Conservation (phyloP, 768 basidiomycete genomes). For the Candolleomyces eurysporus region DNA sequence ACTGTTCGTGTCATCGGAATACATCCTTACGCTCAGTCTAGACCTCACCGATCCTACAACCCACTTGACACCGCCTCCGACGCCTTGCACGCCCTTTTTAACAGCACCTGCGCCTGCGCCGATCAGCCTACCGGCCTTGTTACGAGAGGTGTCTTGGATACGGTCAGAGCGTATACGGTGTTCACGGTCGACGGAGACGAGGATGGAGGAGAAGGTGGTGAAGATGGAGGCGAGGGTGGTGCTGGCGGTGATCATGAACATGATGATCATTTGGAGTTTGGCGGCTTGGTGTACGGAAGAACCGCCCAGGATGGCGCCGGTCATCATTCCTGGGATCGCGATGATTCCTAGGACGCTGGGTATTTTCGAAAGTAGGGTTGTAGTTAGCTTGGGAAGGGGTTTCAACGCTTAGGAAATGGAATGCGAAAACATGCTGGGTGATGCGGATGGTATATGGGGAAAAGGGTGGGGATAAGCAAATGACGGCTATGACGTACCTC, state of each 20-base stretch:
- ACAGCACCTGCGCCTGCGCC: too few species aligned
- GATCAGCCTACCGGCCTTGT: too few species aligned
- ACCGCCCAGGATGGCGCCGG: conserved; percentile 86
- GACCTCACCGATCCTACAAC: background rate
- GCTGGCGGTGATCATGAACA: conserved; percentile 88
- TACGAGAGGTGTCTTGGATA: conserved; percentile 34
- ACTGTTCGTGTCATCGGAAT: background rate
- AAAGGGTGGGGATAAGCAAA: background rate
- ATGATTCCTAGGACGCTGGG: conserved; percentile 71
- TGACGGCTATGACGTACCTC: conserved; percentile 47
- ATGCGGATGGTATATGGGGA: background rate
- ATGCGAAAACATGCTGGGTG: too few species aligned
- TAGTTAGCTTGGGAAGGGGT: too few species aligned
- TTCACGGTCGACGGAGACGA: conserved; percentile 64
- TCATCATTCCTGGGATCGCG: conserved; percentile 90
- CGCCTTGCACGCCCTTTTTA: too few species aligned
- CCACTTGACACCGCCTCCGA: background rate
- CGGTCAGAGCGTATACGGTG: conserved; percentile 64
- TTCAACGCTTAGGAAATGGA: too few species aligned
- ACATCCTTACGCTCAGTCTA: background rate
- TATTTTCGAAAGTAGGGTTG: background rate
- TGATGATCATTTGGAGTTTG: conserved; percentile 87
- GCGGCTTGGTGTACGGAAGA: conserved; percentile 84
- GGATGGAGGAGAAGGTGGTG: conserved; percentile 58
- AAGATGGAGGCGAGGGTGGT: conserved; percentile 70